These are phyloP conservation scores for Dryas octopetala DNA, from an alignment of 306 rosid genomes.

Conservation along the genomic window DNA sequence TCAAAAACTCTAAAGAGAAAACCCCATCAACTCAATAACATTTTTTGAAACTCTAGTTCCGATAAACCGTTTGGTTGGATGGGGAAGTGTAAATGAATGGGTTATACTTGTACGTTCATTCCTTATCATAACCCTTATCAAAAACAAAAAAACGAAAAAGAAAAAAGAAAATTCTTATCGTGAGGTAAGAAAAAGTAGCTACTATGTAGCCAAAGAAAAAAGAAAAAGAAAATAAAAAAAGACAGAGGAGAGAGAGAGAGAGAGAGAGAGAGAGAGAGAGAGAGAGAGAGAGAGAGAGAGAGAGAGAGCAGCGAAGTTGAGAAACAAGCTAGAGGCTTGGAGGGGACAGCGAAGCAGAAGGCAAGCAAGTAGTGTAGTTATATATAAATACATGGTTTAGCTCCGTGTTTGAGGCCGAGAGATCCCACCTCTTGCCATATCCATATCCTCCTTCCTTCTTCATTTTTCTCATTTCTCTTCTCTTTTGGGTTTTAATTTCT, in stretches of 20 bases:
- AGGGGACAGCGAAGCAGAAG: background rate
- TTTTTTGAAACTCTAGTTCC: too few species aligned
- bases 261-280: background rate
- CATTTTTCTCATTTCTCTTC: background rate
- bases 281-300: background rate
- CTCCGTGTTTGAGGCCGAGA: background rate
- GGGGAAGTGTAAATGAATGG: too few species aligned
- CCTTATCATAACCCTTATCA: too few species aligned
- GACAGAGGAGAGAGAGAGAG: too few species aligned
- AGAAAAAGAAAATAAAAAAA: too few species aligned
- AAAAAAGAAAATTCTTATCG: background rate
- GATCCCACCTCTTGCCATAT: background rate
- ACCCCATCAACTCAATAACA: too few species aligned
- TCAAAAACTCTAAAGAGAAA: too few species aligned
- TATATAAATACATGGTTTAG: background rate
- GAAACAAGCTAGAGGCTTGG: slow-evolving; percentile 1
- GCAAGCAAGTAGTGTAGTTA: background rate
- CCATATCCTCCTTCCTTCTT: background rate
- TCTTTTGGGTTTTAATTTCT: background rate
- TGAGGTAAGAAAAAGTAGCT: too few species aligned
- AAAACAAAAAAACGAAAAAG: background rate
- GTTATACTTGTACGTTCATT: too few species aligned
- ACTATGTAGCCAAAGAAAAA: too few species aligned
- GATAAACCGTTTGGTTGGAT: too few species aligned
- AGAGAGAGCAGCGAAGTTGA: slow-evolving; percentile 14